Evolutionary conservation across 2,329 filamentous ascomycete species (phyloP).

Genomic region (Fusarium solani-melongenae): DNA sequence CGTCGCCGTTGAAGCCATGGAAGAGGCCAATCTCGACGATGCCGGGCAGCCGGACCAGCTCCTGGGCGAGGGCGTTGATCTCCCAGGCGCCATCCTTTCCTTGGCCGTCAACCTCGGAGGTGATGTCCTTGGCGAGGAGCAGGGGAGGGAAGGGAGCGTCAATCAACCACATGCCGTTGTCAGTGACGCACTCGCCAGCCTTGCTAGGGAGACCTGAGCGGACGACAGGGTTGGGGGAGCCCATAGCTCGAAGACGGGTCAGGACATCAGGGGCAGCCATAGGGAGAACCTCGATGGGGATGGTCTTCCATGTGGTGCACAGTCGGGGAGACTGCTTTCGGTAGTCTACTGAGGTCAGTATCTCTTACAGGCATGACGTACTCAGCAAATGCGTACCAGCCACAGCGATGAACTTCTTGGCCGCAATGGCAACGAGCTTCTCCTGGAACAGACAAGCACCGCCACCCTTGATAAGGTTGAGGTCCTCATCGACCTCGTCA

Average conservation of each 20-base stretch:
- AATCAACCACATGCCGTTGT: conserved; percentile 79
- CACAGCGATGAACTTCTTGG: conserved; percentile 88
- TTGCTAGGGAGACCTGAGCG: conserved; percentile 80
- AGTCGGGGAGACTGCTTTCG: conserved; percentile 86
- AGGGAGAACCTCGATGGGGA: conserved; percentile 94
- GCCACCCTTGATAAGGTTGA: conserved; percentile 98
- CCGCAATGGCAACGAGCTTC: conserved; percentile 89
- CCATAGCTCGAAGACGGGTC: conserved; percentile 76
- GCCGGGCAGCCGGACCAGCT: conserved; percentile 84
- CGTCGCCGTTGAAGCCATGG: conserved; percentile 79
- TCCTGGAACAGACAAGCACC: conserved; percentile 98
- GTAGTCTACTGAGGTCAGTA: conserved; percentile 70
- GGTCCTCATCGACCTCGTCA: conserved; percentile 92
- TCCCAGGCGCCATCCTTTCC: conserved; percentile 76
- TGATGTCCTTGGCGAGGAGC: conserved; percentile 67
- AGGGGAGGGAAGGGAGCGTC: conserved; percentile 89
- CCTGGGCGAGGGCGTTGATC: conserved; percentile 76
- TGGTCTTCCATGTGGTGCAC: conserved; percentile 79
- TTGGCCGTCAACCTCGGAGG: conserved; percentile 60
- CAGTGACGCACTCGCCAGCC: conserved; percentile 77
- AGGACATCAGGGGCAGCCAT: conserved; percentile 84
- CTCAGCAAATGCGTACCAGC: conserved; percentile 66
- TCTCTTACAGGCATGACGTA: conserved; percentile 1
- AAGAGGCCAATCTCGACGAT: conserved; percentile 95
- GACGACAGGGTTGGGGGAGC: conserved; percentile 76